Conservation (phyloP, 2,329 filamentous ascomycete genomes). For the Alternaria consortialis region DNA sequence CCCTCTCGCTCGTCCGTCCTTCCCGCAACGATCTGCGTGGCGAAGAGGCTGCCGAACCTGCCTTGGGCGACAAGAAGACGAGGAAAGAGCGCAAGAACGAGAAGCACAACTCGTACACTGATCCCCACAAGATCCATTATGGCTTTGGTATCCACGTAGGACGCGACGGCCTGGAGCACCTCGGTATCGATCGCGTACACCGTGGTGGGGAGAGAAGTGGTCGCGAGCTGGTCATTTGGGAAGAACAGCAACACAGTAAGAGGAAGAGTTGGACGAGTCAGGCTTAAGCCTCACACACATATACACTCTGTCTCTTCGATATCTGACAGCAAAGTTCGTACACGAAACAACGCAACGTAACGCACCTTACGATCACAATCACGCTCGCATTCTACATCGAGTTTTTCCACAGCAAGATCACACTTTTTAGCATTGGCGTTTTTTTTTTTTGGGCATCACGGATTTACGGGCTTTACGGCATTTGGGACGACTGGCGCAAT, state of each 20-base stretch:
- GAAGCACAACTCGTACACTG: slow-evolving; percentile 41
- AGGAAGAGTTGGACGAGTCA: slow-evolving; percentile 38
- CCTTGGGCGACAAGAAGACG: slow-evolving; percentile 28
- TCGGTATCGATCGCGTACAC: slow-evolving; percentile 67
- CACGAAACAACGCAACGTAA: neutral
- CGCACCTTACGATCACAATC: neutral
- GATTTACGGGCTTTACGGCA: slow-evolving; percentile 1
- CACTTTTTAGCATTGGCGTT: slow-evolving; percentile 11
- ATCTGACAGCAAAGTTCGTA: neutral
- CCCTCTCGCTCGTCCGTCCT: slow-evolving; percentile 42
- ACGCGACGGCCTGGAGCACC: slow-evolving; percentile 66
- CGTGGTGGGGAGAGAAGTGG: slow-evolving; percentile 45
- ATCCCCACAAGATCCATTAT: slow-evolving; percentile 55
- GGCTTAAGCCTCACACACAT: neutral
- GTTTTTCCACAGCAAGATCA: neutral
- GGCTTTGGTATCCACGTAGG: slow-evolving; percentile 67
- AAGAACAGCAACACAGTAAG: slow-evolving; percentile 43
- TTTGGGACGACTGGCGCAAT: neutral
- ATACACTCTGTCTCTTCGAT: no score
- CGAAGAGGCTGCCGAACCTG: slow-evolving; percentile 33
- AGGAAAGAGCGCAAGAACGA: slow-evolving; percentile 20
- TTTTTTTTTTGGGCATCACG: neutral
- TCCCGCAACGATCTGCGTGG: slow-evolving; percentile 38
- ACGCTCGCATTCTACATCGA: neutral
- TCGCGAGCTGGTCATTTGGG: slow-evolving; percentile 49